Evolutionary conservation across 2,329 filamentous ascomycete species (phyloP).

Genomic region (Exophiala viscosa): DNA sequence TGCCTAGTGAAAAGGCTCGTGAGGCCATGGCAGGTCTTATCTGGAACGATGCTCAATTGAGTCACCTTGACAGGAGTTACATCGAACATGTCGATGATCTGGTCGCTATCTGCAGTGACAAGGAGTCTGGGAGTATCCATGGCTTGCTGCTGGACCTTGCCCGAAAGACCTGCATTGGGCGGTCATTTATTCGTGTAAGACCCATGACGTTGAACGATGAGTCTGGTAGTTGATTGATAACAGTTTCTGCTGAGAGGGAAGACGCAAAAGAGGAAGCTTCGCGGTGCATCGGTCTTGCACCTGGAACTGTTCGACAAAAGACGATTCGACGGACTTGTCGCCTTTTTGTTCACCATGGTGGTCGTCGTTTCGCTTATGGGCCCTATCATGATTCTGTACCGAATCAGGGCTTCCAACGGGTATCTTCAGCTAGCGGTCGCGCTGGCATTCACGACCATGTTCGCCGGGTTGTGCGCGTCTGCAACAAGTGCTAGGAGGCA

Average conservation of each 20-base stretch:
- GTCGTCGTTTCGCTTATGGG: constrained; percentile 10
- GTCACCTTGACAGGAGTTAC: constrained; percentile 6
- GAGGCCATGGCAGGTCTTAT: constrained; percentile 7
- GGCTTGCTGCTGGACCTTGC: neutral
- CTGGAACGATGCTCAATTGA: constrained; percentile 11
- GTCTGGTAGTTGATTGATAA: neutral
- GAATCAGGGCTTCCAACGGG: constrained; percentile 2
- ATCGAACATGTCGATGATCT: constrained; percentile 18
- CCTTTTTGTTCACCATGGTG: constrained; percentile 12
- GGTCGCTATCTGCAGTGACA: constrained; percentile 6
- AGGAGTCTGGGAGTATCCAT: constrained; percentile 12
- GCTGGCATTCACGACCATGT: constrained; percentile 3
- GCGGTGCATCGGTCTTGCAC: neutral
- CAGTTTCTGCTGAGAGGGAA: constrained; percentile 2
- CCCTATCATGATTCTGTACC: constrained; percentile 10
- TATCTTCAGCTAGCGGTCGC: constrained; percentile 11
- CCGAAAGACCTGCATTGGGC: neutral
- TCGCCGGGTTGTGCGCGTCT: constrained; percentile 13
- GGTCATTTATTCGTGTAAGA: neutral
- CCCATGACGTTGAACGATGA: neutral
- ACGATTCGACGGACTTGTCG: constrained; percentile 11
- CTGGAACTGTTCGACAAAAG: constrained; percentile 9
- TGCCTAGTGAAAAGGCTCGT: constrained; percentile 1
- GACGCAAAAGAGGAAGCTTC: constrained; percentile 7
- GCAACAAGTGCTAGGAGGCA: constrained; percentile 15